These are phyloP conservation scores for Monosporozyma yasuniensis DNA, from an alignment of 805 yeast species.

Conservation along the genomic window DNA sequence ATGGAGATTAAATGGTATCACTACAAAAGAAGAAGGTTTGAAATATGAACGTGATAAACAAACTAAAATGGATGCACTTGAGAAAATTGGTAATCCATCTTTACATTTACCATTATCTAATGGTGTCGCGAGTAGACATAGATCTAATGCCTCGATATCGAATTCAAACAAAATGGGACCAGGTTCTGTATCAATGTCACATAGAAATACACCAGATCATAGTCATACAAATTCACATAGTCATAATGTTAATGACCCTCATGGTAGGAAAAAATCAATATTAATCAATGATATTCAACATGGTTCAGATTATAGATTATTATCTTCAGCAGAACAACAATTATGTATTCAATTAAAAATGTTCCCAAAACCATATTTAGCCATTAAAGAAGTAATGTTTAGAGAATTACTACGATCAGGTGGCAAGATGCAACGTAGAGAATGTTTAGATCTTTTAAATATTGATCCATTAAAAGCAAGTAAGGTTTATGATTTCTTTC, in stretches of 20 bases:
- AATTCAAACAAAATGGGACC: not conserved
- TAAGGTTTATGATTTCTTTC: slow-evolving; percentile 85
- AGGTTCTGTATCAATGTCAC: not conserved
- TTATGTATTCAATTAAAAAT: slow-evolving; percentile 78
- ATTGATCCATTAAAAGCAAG: slow-evolving; percentile 83
- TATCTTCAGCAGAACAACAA: slow-evolving; percentile 81
- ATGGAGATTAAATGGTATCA: slow-evolving; percentile 86
- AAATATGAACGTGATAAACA: slow-evolving; percentile 85
- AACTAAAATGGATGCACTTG: slow-evolving; percentile 52
- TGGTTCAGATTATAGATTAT: slow-evolving; percentile 71
- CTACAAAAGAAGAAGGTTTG: slow-evolving; percentile 70
- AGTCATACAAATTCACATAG: slow-evolving; percentile 18
- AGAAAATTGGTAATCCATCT: slow-evolving; percentile 36
- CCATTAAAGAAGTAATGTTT: slow-evolving; percentile 82
- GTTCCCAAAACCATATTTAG: slow-evolving; percentile 87
- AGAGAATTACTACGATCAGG: slow-evolving; percentile 80
- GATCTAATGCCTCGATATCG: slow-evolving; percentile 11
- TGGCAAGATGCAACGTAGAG: slow-evolving; percentile 72
- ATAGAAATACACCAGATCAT: not conserved
- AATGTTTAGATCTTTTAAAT: slow-evolving; percentile 74
- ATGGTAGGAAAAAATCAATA: slow-evolving; percentile 31
- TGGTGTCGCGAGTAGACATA: slow-evolving; percentile 19
- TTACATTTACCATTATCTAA: slow-evolving; percentile 18
- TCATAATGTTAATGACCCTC: slow-evolving; percentile 20
- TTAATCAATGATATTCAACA: slow-evolving; percentile 61